phyloP scores from a whole-genome alignment of 345 rosid genomes.

The Pistacia integerrima region DNA sequence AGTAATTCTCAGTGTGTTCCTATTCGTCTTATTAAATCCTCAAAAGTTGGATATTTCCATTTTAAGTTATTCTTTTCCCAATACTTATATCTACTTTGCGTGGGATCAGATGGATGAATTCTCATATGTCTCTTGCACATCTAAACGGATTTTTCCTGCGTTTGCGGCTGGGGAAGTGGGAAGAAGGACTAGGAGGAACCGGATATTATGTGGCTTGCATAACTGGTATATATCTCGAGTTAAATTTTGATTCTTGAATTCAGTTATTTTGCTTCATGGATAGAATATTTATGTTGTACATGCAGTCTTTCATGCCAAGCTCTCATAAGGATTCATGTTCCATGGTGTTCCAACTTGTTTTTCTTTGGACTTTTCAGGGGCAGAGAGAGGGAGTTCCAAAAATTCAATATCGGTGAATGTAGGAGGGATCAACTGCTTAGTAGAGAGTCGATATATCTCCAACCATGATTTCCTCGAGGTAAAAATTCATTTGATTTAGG shows the following conservation, averaged over 20 bases:
- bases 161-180: slow-evolving; percentile 80
- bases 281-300: too few species aligned
- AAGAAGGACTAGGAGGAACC: slow-evolving; percentile 68
- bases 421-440: slow-evolving; percentile 58
- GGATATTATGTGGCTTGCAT: slow-evolving; percentile 78
- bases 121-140: slow-evolving; percentile 40
- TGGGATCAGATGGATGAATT: slow-evolving; percentile 62
- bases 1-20: not conserved
- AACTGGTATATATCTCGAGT: slow-evolving; percentile 42
- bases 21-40: not conserved
- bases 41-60: not conserved
- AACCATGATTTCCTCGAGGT: slow-evolving; percentile 88
- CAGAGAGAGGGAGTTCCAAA: slow-evolving; percentile 34
- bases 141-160: slow-evolving; percentile 84
- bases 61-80: not conserved
- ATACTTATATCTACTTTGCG: not conserved
- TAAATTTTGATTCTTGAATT: not conserved
- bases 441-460: slow-evolving; percentile 78
- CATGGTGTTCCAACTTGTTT: not conserved
- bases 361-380: slow-evolving; percentile 30
- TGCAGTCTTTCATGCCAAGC: not conserved
- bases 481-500: not conserved
- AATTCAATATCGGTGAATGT: slow-evolving; percentile 49
- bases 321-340: not conserved
- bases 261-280: too few species aligned